These are phyloP conservation scores for Dictyostelium capitatum DNA, from an alignment of 78 protist genomes.

Conservation along the genomic window DNA sequence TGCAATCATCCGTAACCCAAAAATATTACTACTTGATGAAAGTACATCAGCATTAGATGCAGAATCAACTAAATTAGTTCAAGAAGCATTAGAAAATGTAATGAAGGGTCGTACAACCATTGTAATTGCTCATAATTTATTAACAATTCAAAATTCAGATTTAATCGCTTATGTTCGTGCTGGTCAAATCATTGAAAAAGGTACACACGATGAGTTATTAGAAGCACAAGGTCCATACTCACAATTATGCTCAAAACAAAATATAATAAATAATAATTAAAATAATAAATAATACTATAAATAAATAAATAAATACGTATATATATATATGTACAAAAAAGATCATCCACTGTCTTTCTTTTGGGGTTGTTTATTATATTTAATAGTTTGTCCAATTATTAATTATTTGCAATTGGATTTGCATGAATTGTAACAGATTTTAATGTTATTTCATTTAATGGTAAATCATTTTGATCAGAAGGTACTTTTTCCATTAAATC, in stretches of 20 bases:
- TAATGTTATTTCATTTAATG: slow-evolving; percentile 65
- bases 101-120: slow-evolving; percentile 91
- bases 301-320: background rate
- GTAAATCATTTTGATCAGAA: slow-evolving; percentile 88
- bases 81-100: slow-evolving; percentile 89
- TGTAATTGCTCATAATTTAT: slow-evolving; percentile 98
- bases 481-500: slow-evolving; percentile 93
- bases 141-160: slow-evolving; percentile 90
- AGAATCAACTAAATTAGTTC: slow-evolving; percentile 85
- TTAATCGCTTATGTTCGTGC: slow-evolving; percentile 82
- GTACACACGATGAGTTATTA: slow-evolving; percentile 91
- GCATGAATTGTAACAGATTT: slow-evolving; percentile 91
- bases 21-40: slow-evolving; percentile 96
- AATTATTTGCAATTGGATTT: slow-evolving; percentile 89
- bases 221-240: slow-evolving; percentile 81
- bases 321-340: background rate
- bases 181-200: slow-evolving; percentile 93
- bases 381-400: background rate
- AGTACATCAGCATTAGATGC: slow-evolving; percentile 76
- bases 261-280: background rate
- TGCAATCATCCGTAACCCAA: slow-evolving; percentile 94
- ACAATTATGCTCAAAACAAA: slow-evolving; percentile 53
- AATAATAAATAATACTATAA: background rate
- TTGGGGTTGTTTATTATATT: too few species aligned
- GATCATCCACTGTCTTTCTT: too few species aligned